Percentiles rank a stretch among this genome's conserved stretches.
Conservation (phyloP, 1,139 yeast genomes). For the Eremothecium gossypii region DNA sequence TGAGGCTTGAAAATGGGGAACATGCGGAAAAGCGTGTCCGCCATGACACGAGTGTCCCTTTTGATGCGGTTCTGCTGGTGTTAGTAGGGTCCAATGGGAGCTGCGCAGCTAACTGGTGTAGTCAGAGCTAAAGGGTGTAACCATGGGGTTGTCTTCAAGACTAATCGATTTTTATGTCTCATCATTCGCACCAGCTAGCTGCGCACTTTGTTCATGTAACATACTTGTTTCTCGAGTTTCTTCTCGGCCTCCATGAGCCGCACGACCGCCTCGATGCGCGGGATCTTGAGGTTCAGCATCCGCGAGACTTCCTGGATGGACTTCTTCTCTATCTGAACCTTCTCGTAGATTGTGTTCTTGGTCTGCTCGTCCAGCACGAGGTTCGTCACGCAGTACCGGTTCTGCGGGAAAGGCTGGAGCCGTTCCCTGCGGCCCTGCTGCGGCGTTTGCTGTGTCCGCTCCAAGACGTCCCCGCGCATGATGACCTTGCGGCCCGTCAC, state of each 20-base stretch:
- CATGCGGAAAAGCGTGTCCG: slow-evolving; percentile 61
- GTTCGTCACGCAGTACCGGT: slow-evolving; percentile 62
- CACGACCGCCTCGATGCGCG: slow-evolving; percentile 78
- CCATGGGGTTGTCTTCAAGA: slow-evolving; percentile 67
- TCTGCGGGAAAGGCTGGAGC: slow-evolving; percentile 73
- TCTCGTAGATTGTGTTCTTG: slow-evolving; percentile 51
- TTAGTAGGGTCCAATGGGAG: neutral
- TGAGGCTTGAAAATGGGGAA: slow-evolving; percentile 58
- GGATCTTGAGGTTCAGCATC: slow-evolving; percentile 69
- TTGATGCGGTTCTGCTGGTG: slow-evolving; percentile 35
- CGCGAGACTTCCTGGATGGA: slow-evolving; percentile 71
- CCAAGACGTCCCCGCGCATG: slow-evolving; percentile 19
- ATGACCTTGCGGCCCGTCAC: slow-evolving; percentile 29
- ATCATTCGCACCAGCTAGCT: slow-evolving; percentile 30
- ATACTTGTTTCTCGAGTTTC: slow-evolving; percentile 50
- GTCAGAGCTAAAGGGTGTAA: slow-evolving; percentile 33
- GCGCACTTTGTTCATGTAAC: slow-evolving; percentile 29
- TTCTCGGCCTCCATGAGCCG: slow-evolving; percentile 58
- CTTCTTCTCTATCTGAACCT: slow-evolving; percentile 42
- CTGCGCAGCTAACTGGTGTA: neutral
- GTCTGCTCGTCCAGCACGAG: slow-evolving; percentile 47
- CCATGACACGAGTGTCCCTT: slow-evolving; percentile 46
- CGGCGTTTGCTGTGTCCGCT: slow-evolving; percentile 11
- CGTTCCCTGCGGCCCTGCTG: slow-evolving; percentile 31
- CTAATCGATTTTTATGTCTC: slow-evolving; percentile 56